Percentiles rank a stretch among this genome's conserved stretches.
Conservation (phyloP, 1,284 basidiomycete genomes). For the Anthracocystis panici-leucophaei region DNA sequence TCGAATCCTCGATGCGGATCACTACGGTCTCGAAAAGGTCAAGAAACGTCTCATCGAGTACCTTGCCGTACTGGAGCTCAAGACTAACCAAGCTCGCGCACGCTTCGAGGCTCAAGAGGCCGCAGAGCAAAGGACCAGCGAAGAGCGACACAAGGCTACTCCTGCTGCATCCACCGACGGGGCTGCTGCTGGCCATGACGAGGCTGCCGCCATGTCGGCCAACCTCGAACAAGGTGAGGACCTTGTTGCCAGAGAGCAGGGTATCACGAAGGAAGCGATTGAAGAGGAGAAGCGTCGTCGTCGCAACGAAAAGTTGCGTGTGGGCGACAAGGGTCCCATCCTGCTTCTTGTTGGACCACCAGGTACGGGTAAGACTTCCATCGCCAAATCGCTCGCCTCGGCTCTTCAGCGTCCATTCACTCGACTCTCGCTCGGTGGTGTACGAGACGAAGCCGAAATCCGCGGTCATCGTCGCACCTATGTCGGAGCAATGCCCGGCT, state of each 20-base stretch:
- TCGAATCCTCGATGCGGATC: slow-evolving; percentile 70
- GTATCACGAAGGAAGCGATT: slow-evolving; percentile 40
- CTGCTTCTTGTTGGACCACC: slow-evolving; percentile 75
- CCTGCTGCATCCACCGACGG: slow-evolving; percentile 41
- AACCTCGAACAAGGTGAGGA: slow-evolving; percentile 29
- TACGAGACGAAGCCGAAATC: slow-evolving; percentile 72
- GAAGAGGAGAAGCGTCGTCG: slow-evolving; percentile 43
- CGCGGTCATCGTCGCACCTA: slow-evolving; percentile 69
- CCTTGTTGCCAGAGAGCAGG: slow-evolving; percentile 33
- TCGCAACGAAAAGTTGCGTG: slow-evolving; percentile 50
- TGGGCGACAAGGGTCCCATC: slow-evolving; percentile 78
- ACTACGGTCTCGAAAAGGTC: slow-evolving; percentile 72
- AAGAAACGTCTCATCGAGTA: slow-evolving; percentile 72
- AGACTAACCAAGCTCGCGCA: slow-evolving; percentile 66
- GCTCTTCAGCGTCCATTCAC: slow-evolving; percentile 79
- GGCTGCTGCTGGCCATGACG: slow-evolving; percentile 22
- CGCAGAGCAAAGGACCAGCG: slow-evolving; percentile 30
- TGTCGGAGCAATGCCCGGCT: slow-evolving; percentile 75
- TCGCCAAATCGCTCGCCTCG: slow-evolving; percentile 71
- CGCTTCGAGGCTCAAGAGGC: slow-evolving; percentile 54
- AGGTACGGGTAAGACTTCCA: slow-evolving; percentile 68
- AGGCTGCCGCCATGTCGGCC: slow-evolving; percentile 11
- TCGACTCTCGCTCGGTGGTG: slow-evolving; percentile 70
- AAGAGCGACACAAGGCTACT: slow-evolving; percentile 32
- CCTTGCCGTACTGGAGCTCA: slow-evolving; percentile 71